A percentile compares a stretch with the other conserved stretches of the same genome.
phyloP scores from a whole-genome alignment of 2,329 filamentous ascomycete species.

The Fusarium neocosmosporiellum region DNA sequence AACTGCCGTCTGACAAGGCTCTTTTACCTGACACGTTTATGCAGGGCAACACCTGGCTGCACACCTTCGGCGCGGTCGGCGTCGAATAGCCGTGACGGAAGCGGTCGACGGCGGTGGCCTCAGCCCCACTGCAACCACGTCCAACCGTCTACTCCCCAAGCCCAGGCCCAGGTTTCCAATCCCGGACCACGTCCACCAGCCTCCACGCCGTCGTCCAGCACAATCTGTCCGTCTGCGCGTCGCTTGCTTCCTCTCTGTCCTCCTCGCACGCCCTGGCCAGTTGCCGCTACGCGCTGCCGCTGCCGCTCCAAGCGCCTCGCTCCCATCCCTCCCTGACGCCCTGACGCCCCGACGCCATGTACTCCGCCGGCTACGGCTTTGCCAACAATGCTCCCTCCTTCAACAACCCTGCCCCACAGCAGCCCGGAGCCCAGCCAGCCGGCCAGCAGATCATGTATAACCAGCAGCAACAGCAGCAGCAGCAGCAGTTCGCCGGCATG shows the following conservation, averaged over 20 bases:
- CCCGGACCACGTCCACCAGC: conserved; percentile 44
- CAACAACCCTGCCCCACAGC: conserved; percentile 57
- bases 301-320: conserved; percentile 34
- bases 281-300: conserved; percentile 19
- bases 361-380: conserved; percentile 66
- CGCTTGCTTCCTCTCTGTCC: conserved; percentile 24
- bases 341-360: conserved; percentile 54
- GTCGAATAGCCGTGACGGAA: conserved; percentile 40
- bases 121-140: conserved; percentile 41
- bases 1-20: not conserved
- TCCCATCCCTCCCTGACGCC: conserved; percentile 22
- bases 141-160: conserved; percentile 30
- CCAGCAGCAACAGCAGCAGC: conserved; percentile 65
- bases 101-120: conserved; percentile 25
- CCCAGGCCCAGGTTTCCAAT: conserved; percentile 38
- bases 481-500: conserved; percentile 67
- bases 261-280: conserved; percentile 17
- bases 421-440: conserved; percentile 53
- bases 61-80: conserved; percentile 26
- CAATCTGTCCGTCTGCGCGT: not conserved
- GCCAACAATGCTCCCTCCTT: conserved; percentile 64
- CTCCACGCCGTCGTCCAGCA: conserved; percentile 26
- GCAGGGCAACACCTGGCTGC: conserved; percentile 28
- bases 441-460: conserved; percentile 70
- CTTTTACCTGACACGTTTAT: conserved; percentile 27